Percentiles rank a stretch among this genome's conserved stretches.
phyloP scores from a whole-genome alignment of 352 stramenopile genomes.

The Phytophthora hybrid region DNA sequence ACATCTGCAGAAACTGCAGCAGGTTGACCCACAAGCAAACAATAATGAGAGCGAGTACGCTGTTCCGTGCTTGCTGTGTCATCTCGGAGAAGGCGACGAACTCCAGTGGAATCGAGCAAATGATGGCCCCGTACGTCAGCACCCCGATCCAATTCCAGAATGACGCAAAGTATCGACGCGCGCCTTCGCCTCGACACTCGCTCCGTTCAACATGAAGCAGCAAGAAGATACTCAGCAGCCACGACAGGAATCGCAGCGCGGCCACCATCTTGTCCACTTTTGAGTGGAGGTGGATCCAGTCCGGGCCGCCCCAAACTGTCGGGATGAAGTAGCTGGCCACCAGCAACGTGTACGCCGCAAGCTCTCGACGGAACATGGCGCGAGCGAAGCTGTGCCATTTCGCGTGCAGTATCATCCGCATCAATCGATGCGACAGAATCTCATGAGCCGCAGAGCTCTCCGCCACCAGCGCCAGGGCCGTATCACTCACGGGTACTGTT shows the following conservation, averaged over 20 bases:
- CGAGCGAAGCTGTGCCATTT: slow-evolving; percentile 75
- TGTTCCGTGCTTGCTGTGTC: slow-evolving; percentile 49
- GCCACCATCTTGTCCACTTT: slow-evolving; percentile 59
- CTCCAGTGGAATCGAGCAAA: slow-evolving; percentile 64
- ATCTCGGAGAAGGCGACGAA: slow-evolving; percentile 39
- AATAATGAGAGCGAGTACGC: slow-evolving; percentile 59
- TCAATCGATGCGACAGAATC: slow-evolving; percentile 65
- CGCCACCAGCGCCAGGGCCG: slow-evolving; percentile 55
- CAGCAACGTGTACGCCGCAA: slow-evolving; percentile 56
- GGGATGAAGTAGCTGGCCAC: slow-evolving; percentile 65
- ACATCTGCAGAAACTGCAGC: slow-evolving; percentile 77
- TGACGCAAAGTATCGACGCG: slow-evolving; percentile 57
- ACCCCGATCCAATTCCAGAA: slow-evolving; percentile 75
- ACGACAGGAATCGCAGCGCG: slow-evolving; percentile 49
- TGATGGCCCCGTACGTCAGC: slow-evolving; percentile 51
- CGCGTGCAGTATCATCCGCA: slow-evolving; percentile 57
- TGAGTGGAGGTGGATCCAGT: slow-evolving; percentile 54
- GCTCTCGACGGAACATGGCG: slow-evolving; percentile 60
- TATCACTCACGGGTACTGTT: slow-evolving; percentile 53
- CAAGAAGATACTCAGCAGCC: slow-evolving; percentile 62
- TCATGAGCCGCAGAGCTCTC: slow-evolving; percentile 48
- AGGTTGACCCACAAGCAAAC: slow-evolving; percentile 75
- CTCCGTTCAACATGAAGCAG: slow-evolving; percentile 58
- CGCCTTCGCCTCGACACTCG: slow-evolving; percentile 55
- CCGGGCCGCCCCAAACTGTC: slow-evolving; percentile 60